Evolutionary conservation across 495 filamentous ascomycete species (phyloP).

Genomic region (Cladorrhinum samala): DNA sequence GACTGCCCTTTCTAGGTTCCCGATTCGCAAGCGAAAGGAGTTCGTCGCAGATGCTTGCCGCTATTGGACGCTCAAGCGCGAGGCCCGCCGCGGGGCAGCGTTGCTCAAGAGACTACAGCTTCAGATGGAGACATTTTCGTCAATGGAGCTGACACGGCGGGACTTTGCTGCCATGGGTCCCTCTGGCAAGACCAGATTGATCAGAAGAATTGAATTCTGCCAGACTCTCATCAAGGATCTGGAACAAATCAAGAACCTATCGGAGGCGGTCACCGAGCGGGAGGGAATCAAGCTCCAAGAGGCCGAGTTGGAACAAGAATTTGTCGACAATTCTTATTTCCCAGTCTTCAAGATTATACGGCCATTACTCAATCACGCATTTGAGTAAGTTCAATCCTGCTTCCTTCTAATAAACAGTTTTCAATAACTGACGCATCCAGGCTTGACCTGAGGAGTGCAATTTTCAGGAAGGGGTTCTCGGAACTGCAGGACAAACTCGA

Average conservation of each 20-base stretch:
- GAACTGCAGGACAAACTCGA: constrained; percentile 60
- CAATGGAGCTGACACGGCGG: constrained; percentile 89
- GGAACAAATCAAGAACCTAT: constrained; percentile 61
- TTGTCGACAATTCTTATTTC: constrained; percentile 85
- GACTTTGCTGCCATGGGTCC: constrained; percentile 90
- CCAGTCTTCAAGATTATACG: constrained; percentile 72
- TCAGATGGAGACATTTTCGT: constrained; percentile 90
- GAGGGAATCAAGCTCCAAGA: constrained; percentile 70
- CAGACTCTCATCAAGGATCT: constrained; percentile 68
- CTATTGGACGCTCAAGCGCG: constrained; percentile 96
- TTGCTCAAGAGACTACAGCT: constrained; percentile 87
- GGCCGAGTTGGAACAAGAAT: constrained; percentile 63
- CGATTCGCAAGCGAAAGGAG: constrained; percentile 77
- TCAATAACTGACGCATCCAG: constrained; percentile 40
- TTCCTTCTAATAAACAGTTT: neutral
- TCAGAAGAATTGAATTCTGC: constrained; percentile 82
- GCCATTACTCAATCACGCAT: constrained; percentile 74
- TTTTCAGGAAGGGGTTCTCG: constrained; percentile 61
- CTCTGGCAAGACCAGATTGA: constrained; percentile 67
- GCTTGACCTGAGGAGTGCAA: constrained; percentile 56
- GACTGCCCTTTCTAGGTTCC: constrained; percentile 70
- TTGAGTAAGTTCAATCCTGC: constrained; percentile 44
- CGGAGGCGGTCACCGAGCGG: constrained; percentile 61
- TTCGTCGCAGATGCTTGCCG: constrained; percentile 88
- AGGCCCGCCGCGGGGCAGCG: constrained; percentile 84